Evolutionary conservation across 2,329 filamentous ascomycete genomes (phyloP).

Genomic region (Microsporum canis): DNA sequence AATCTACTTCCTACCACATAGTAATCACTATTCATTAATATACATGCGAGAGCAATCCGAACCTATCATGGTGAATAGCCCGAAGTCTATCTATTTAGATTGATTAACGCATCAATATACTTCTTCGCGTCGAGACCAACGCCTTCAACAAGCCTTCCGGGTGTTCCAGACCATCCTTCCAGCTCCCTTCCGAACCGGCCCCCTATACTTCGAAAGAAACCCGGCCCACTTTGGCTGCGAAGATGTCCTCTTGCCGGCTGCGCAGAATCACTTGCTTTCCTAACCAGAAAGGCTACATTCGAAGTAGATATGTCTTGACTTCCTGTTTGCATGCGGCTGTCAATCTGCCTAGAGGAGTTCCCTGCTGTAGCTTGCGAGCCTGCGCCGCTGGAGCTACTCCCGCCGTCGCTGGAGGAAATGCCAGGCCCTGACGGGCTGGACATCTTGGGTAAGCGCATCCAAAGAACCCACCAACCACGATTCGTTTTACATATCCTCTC

Average conservation of each 20-base stretch:
- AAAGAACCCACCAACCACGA: slow-evolving; percentile 57
- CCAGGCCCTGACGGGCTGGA: background rate
- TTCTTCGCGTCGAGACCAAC: slow-evolving; percentile 37
- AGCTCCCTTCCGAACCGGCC: slow-evolving; percentile 22
- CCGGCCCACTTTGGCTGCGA: slow-evolving; percentile 20
- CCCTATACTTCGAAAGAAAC: slow-evolving; percentile 33
- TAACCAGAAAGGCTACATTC: slow-evolving; percentile 38
- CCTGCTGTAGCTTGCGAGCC: background rate
- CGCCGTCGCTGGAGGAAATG: background rate
- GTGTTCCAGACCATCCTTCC: slow-evolving; percentile 16
- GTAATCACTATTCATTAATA: too few relatives aligned
- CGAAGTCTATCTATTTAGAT: slow-evolving; percentile 29
- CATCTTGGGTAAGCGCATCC: slow-evolving; percentile 42
- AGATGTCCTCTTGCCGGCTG: slow-evolving; percentile 20
- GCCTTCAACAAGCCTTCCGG: slow-evolving; percentile 33
- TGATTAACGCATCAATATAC: slow-evolving; percentile 38
- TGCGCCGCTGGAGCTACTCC: background rate
- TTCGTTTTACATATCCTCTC: slow-evolving; percentile 53
- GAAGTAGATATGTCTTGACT: background rate
- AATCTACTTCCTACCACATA: too few relatives aligned
- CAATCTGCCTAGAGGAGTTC: background rate
- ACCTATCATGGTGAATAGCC: background rate
- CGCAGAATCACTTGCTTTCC: slow-evolving; percentile 34
- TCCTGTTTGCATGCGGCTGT: slow-evolving; percentile 5
- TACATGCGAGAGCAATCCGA: too few relatives aligned